Evolutionary conservation across 495 filamentous ascomycete species (phyloP), one percentile per base, ranked within the genome.

Genomic region (Bryoglossum gracile): DNA sequence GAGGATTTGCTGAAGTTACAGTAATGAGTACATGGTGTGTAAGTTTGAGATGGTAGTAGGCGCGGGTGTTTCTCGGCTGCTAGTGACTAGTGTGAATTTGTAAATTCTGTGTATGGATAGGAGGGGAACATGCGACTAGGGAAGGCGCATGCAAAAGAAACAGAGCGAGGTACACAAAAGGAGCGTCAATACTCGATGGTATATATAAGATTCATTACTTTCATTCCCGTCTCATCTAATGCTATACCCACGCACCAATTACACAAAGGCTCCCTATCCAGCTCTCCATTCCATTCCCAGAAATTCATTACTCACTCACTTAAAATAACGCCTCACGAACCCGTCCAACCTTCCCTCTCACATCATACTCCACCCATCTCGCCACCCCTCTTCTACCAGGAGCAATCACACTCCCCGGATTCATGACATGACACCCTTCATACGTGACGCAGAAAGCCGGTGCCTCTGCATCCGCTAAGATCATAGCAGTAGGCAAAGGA

Each of bases 361-460:
- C 56, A 68, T 85, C 83, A 64, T 89, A 94, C 68, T 96, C 91
- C 3, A 90, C 68, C 91, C 91, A 96, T 59, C 81, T 71, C 32
- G 80, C 85, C 21, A 71, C 74, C 11, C 81, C 77, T 37, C 78
- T 68, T 25, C 77, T 71, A 4, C 77, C 81, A 4, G 72, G 66
- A 0, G 82, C 80, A 38, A 89, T 67, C 35, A 96, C 66, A 37
- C 73, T 71, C 9, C 88, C 92, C 0, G 92, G 92, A 60, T 98
- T 98, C 78, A 98, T 85, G 2, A 95, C 91, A 71, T 89, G 83
- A 58, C 92, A 97, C 2, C 89, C 91, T 65, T 95, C 89, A 59
- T 96, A 96, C 14, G 85, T 92, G 35, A 95, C 69, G 48, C 81
- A 81, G 59, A 94, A 97, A 0, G 89, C 73, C 35, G 83, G 78